Conservation (phyloP, 331 rosid genomes). For the Malus hybrid region DNA sequence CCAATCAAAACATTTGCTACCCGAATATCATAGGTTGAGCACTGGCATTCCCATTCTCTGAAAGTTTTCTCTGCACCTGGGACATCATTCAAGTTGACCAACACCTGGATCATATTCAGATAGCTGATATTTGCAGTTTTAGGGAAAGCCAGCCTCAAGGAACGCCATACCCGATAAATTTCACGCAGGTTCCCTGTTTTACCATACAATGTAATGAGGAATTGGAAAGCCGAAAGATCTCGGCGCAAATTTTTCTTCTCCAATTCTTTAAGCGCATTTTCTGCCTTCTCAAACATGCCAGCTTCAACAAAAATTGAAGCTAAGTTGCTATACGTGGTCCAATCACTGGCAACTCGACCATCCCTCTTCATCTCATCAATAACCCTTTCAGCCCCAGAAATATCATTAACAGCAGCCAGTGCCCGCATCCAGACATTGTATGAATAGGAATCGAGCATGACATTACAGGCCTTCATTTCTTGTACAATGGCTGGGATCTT, state of each 20-base stretch:
- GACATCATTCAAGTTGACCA: slow-evolving; percentile 69
- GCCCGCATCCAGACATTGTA: slow-evolving; percentile 93
- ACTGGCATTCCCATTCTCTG: slow-evolving; percentile 66
- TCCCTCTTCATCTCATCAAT: slow-evolving; percentile 85
- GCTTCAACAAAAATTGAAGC: slow-evolving; percentile 75
- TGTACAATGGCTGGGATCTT: slow-evolving; percentile 60
- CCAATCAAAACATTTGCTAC: slow-evolving; percentile 67
- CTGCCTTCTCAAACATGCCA: slow-evolving; percentile 60
- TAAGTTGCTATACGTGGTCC: slow-evolving; percentile 86
- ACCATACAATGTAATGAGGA: slow-evolving; percentile 77
- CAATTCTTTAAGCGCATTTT: slow-evolving; percentile 68
- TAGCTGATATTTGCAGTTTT: slow-evolving; percentile 80
- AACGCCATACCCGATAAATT: slow-evolving; percentile 85
- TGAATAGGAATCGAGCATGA: slow-evolving; percentile 56
- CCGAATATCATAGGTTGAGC: slow-evolving; percentile 67
- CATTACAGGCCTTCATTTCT: slow-evolving; percentile 61
- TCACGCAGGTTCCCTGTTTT: slow-evolving; percentile 53
- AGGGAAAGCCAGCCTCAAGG: slow-evolving; percentile 75
- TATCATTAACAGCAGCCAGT: slow-evolving; percentile 65
- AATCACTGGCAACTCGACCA: slow-evolving; percentile 64
- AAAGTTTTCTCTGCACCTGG: slow-evolving; percentile 87
- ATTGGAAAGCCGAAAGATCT: slow-evolving; percentile 69
- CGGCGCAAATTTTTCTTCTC: slow-evolving; percentile 59
- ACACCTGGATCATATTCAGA: slow-evolving; percentile 71
- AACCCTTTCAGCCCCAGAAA: slow-evolving; percentile 78